Percentiles rank a stretch among this genome's conserved stretches.
phyloP scores from a whole-genome alignment of 2,329 filamentous ascomycete genomes.

The Dendrostoma leiphaemia region DNA sequence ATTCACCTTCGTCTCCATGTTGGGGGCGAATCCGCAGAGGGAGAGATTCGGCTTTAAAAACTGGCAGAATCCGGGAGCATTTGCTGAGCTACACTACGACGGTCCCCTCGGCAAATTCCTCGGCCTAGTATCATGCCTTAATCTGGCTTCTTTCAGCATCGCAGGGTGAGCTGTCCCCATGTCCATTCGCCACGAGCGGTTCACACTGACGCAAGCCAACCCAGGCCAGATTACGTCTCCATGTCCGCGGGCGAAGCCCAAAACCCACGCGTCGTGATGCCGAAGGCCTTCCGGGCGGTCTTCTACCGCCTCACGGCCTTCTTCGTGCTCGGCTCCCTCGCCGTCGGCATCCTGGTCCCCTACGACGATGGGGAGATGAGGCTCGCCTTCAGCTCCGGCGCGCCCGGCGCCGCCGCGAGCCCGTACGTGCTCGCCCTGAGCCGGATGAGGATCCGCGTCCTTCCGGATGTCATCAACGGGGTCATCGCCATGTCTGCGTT shows the following conservation, averaged over 20 bases:
- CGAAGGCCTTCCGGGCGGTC: conserved; percentile 68
- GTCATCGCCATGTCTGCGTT: conserved; percentile 32
- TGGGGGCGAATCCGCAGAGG: conserved; percentile 73
- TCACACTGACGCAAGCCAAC: neutral
- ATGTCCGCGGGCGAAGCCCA: conserved; percentile 58
- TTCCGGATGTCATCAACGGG: conserved; percentile 62
- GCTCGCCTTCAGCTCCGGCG: conserved; percentile 48
- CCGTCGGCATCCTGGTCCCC: conserved; percentile 59
- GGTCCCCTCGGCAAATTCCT: conserved; percentile 70
- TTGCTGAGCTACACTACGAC: conserved; percentile 61
- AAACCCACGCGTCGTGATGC: conserved; percentile 64
- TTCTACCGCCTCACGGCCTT: conserved; percentile 72
- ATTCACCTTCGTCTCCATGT: conserved; percentile 80
- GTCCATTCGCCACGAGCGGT: neutral
- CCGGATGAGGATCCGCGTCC: conserved; percentile 40
- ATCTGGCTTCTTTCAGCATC: conserved; percentile 68
- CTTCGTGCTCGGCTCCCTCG: conserved; percentile 66
- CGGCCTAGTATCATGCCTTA: conserved; percentile 73
- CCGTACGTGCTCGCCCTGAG: conserved; percentile 40
- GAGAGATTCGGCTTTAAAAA: conserved; percentile 72
- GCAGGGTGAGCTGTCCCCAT: conserved; percentile 35
- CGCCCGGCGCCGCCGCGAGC: conserved; percentile 50
- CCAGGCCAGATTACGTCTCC: conserved; percentile 61
- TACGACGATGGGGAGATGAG: conserved; percentile 54
- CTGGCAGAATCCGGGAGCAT: conserved; percentile 68